Evolutionary conservation across 169 alveolate genomes (phyloP).

Genomic region (Neospora caninum): DNA sequence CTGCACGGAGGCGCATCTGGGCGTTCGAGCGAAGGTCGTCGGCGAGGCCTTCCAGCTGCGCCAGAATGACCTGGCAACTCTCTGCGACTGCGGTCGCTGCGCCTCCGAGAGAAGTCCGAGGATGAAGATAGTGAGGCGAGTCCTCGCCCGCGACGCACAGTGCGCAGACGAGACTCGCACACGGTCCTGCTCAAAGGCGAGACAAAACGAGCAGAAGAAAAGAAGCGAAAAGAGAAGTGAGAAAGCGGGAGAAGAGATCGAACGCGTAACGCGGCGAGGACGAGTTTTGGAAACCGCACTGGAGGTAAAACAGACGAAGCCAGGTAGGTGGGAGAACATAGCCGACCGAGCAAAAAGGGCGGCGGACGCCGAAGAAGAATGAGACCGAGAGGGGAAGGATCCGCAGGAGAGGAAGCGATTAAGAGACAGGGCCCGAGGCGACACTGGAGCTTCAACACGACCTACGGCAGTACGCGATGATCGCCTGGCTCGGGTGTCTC

Average conservation of each 20-base stretch:
- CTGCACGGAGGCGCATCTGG: not conserved
- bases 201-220: not conserved
- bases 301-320: not conserved
- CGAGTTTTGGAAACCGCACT: not conserved
- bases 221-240: not conserved
- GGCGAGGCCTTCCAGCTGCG: not conserved
- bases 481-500: not conserved
- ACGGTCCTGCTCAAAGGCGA: not conserved
- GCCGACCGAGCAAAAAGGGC: not conserved
- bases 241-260: not conserved
- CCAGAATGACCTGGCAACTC: not conserved
- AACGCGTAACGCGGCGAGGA: not conserved
- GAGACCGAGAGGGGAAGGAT: not conserved
- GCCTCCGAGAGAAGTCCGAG: not conserved
- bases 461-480: slow-evolving; percentile 13
- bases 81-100: not conserved
- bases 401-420: too few relatives aligned
- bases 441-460: not conserved
- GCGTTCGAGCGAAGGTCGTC: not conserved
- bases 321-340: too few relatives aligned
- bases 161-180: not conserved
- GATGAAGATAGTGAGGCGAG: not conserved
- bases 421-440: too few relatives aligned
- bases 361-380: not conserved
- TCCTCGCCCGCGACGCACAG: slow-evolving; percentile 1